Conservation (phyloP, 1,139 yeast species). For the Ogataea hybrid region DNA sequence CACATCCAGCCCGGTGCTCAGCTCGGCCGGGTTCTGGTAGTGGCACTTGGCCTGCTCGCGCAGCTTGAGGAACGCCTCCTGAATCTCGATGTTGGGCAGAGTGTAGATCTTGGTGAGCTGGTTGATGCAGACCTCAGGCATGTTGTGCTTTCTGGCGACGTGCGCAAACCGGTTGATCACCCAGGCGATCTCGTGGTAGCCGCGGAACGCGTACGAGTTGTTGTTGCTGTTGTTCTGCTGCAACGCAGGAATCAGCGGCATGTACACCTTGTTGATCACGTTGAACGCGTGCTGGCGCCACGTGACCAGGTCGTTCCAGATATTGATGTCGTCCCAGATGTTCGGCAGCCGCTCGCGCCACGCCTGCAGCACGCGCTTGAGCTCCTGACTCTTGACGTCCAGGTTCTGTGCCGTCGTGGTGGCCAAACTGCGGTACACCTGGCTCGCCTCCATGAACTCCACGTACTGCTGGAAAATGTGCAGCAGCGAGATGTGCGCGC, state of each 20-base stretch:
- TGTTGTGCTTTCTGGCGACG: slow-evolving; percentile 93
- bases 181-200: slow-evolving; percentile 99
- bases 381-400: slow-evolving; percentile 89
- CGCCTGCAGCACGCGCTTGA: slow-evolving; percentile 90
- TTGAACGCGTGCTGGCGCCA: slow-evolving; percentile 99
- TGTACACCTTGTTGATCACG: slow-evolving; percentile 90
- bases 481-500: slow-evolving; percentile 84
- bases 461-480: slow-evolving; percentile 98
- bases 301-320: slow-evolving; percentile 97
- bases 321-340: slow-evolving; percentile 93
- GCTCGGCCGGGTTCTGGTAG: slow-evolving; percentile 82
- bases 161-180: slow-evolving; percentile 97
- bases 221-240: slow-evolving; percentile 76
- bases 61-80: slow-evolving; percentile 92
- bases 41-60: slow-evolving; percentile 98
- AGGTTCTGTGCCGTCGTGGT: slow-evolving; percentile 90
- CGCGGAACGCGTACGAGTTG: slow-evolving; percentile 92
- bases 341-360: slow-evolving; percentile 98
- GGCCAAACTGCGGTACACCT: slow-evolving; percentile 84
- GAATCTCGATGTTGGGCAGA: slow-evolving; percentile 95
- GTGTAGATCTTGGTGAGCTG: slow-evolving; percentile 94
- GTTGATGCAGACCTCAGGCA: slow-evolving; percentile 95
- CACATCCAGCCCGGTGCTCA: slow-evolving; percentile 93
- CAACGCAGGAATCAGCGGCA: slow-evolving; percentile 86
- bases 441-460: slow-evolving; percentile 97